These are phyloP conservation scores for Suillus placidus DNA, from an alignment of 768 basidiomycete species.

Conservation along the genomic window DNA sequence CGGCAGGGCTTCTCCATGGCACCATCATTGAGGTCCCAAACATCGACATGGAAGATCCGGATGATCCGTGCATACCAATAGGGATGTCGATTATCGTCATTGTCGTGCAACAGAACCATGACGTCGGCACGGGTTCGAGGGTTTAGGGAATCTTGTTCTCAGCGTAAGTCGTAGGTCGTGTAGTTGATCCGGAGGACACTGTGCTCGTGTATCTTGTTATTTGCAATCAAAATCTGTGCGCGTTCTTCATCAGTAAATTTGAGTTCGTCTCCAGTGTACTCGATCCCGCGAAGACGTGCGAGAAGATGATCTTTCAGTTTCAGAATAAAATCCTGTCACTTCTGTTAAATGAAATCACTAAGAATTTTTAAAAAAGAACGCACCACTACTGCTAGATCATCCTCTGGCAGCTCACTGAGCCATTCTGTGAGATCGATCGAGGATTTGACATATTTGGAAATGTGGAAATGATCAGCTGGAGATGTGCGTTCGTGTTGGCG, in stretches of 20 bases:
- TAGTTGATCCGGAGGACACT: conserved; percentile 34
- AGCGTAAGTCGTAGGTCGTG: conserved; percentile 33
- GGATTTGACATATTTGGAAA: conserved; percentile 17
- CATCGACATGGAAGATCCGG: conserved; percentile 35
- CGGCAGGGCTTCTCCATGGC: background rate
- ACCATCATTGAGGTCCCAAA: background rate
- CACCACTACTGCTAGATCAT: conserved; percentile 31
- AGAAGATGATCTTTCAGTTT: too few species aligned
- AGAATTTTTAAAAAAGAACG: background rate
- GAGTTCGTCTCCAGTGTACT: too few species aligned
- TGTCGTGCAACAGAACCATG: conserved; percentile 33
- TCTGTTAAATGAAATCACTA: conserved; percentile 24
- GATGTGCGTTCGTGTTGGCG: conserved; percentile 15
- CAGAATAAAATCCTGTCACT: too few species aligned
- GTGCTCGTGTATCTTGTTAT: too few species aligned
- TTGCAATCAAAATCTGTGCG: too few species aligned
- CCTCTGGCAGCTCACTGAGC: background rate
- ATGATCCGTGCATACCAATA: conserved; percentile 42
- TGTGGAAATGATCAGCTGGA: conserved; percentile 32
- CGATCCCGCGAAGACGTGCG: too few species aligned
- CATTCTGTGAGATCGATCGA: conserved; percentile 18
- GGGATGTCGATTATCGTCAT: conserved; percentile 29
- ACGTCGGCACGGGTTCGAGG: conserved; percentile 37
- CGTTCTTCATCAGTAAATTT: too few species aligned
- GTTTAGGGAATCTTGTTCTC: conserved; percentile 31